Evolutionary conservation across 23 red algal species (phyloP).

Genomic region (Gracilaria caudata): DNA sequence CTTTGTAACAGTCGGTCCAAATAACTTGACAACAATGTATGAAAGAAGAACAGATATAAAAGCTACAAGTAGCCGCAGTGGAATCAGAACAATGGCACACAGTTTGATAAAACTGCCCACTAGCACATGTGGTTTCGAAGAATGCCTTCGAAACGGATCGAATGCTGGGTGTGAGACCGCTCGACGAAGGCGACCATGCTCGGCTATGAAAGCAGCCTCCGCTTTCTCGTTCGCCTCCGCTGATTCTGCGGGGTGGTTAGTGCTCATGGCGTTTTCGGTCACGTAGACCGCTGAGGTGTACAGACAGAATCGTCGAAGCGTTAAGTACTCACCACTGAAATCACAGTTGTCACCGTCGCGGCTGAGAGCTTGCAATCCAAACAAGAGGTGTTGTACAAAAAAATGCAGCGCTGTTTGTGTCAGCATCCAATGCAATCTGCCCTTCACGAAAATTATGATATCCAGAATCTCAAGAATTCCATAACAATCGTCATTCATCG

Average conservation of each 20-base stretch:
- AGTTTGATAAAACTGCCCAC: slow-evolving; percentile 7
- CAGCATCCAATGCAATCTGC: too few relatives aligned
- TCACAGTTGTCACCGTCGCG: too few relatives aligned
- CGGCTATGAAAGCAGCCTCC: slow-evolving; percentile 34
- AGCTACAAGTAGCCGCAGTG: slow-evolving; percentile 60
- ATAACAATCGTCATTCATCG: too few relatives aligned
- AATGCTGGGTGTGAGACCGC: slow-evolving; percentile 51
- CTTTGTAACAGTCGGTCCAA: slow-evolving; percentile 67
- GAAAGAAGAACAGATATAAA: slow-evolving; percentile 29
- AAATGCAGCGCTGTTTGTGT: too few relatives aligned
- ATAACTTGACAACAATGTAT: slow-evolving; percentile 49
- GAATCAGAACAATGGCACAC: slow-evolving; percentile 60
- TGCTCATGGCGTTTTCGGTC: background rate
- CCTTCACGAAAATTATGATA: too few relatives aligned
- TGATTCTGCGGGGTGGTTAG: background rate
- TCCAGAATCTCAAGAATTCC: too few relatives aligned
- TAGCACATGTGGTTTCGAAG: background rate
- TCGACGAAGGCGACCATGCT: slow-evolving; percentile 69
- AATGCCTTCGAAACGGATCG: slow-evolving; percentile 56
- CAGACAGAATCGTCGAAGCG: too few relatives aligned
- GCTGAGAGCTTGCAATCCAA: too few relatives aligned
- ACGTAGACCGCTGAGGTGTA: background rate
- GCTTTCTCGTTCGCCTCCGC: background rate
- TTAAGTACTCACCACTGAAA: too few relatives aligned
- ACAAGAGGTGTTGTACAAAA: too few relatives aligned